Base-by-base conservation (phyloP, 768 basidiomycete genomes). In the Boletus vermiculosoides region DNA sequence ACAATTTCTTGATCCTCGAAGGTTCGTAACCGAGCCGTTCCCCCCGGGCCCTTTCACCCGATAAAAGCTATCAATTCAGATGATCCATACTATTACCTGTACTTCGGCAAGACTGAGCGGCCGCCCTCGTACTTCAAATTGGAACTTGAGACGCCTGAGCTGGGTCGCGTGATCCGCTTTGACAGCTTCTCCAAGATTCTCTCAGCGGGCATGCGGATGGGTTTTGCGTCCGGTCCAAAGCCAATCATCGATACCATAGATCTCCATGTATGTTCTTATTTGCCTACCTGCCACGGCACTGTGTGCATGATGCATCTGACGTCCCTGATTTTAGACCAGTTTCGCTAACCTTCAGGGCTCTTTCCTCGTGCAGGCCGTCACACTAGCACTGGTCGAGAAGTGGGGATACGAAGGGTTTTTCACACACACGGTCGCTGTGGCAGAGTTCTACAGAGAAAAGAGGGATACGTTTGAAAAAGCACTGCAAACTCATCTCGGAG, bases 101-200 rank as follows among this genome's bases (percentile, higher is more conserved):
- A 92, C 73, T 94, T 87, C 60, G 88, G 90, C 36, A 71, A 77
- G 18, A 70, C 71, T 10, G 77, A 84, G 25, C 80, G 87, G 16
- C 83, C 85, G 13, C 83, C 87, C 1, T 91, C 88, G 0, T 96
- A 94, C 72, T 94, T 95, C 66, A 78, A 82, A 39, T 79, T 96
- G 37, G 94, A 97, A 71, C 77, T 76, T 13, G 79, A 83, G 51
- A 80, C 82, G 60, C 77, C 80, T 15, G 81, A 85, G 62, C 80
- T 82, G 23, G 94, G 94, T 3, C 83, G 87, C 13, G 92, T 96
- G 39, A 63, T 96, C 20, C 84, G 94, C 40, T 93, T 96, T 69
- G 94, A 97, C 68, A 92, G 90, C 66, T 78, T 96, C 52, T 92
- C 89, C 53, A 97, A 97, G 75, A 77, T 95, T 42, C 77, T 87